Evolutionary conservation across 345 rosid genomes (phyloP).

Genomic region (Populus ilicifolia): DNA sequence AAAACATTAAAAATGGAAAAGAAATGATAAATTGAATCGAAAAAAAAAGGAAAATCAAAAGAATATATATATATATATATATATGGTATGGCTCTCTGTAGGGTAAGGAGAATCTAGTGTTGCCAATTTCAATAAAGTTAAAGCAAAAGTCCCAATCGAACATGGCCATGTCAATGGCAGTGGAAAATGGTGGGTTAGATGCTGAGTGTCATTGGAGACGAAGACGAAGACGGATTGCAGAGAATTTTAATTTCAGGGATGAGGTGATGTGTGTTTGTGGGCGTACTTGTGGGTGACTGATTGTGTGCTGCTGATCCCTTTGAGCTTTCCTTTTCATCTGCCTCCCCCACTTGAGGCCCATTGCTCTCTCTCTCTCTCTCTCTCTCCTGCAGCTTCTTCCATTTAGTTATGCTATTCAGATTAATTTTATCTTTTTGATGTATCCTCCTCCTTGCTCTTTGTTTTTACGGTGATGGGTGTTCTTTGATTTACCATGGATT

Average conservation of each 20-base stretch:
- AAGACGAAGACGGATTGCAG: neutral
- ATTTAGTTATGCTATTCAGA: neutral
- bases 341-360: neutral
- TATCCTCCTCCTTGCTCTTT: no score
- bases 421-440: neutral
- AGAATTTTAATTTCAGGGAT: conserved; percentile 9
- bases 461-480: no score
- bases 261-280: conserved; percentile 11
- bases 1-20: neutral
- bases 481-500: no score
- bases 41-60: no score
- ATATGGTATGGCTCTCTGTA: neutral
- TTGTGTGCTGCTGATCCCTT: neutral
- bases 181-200: conserved; percentile 15
- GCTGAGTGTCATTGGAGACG: neutral
- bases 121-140: neutral
- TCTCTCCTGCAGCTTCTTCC: neutral
- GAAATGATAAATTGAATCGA: no score
- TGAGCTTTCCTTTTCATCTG: neutral
- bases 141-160: conserved; percentile 9
- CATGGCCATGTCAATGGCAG: conserved; percentile 22
- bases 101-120: neutral
- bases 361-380: neutral
- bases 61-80: neutral
- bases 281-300: conserved; percentile 2